Conservation (phyloP, 352 stramenopile species). For the Phytophthora chlamydospora region DNA sequence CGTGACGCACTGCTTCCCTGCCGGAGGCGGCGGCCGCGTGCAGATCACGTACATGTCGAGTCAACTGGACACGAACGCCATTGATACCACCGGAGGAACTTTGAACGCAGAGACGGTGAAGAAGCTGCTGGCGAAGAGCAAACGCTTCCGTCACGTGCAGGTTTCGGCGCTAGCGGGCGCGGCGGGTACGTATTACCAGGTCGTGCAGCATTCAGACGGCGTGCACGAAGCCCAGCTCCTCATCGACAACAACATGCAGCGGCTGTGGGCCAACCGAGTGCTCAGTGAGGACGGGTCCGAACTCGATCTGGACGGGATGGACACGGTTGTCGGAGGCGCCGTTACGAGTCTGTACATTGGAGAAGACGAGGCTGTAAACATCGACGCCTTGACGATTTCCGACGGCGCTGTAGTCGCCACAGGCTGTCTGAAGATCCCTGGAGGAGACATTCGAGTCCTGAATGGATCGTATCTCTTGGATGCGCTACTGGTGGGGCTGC, state of each 20-base stretch:
- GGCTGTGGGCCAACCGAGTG: slow-evolving; percentile 37
- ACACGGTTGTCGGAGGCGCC: slow-evolving; percentile 46
- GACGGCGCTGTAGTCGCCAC: slow-evolving; percentile 60
- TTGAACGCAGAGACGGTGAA: slow-evolving; percentile 28
- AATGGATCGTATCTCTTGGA: slow-evolving; percentile 65
- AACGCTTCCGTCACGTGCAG: slow-evolving; percentile 46
- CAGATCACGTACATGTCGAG: slow-evolving; percentile 76
- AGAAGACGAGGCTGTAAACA: slow-evolving; percentile 20
- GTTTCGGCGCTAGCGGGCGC: slow-evolving; percentile 54
- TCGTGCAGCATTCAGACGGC: slow-evolving; percentile 57
- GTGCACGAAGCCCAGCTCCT: slow-evolving; percentile 52
- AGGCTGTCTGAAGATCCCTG: slow-evolving; percentile 34
- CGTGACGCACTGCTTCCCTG: slow-evolving; percentile 55
- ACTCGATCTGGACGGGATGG: slow-evolving; percentile 31
- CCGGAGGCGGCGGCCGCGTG: slow-evolving; percentile 66
- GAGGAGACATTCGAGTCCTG: slow-evolving; percentile 47
- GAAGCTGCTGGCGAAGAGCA: slow-evolving; percentile 31
- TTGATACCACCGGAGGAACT: slow-evolving; percentile 62
- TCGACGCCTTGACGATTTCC: slow-evolving; percentile 48
- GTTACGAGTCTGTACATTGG: slow-evolving; percentile 53
- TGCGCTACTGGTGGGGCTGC: slow-evolving; percentile 29
- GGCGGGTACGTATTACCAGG: slow-evolving; percentile 67
- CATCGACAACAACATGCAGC: slow-evolving; percentile 47
- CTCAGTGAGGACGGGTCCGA: slow-evolving; percentile 25
- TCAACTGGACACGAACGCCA: slow-evolving; percentile 54